phyloP scores from a whole-genome alignment of 73 alveolate species.

The Stentor coeruleus region DNA sequence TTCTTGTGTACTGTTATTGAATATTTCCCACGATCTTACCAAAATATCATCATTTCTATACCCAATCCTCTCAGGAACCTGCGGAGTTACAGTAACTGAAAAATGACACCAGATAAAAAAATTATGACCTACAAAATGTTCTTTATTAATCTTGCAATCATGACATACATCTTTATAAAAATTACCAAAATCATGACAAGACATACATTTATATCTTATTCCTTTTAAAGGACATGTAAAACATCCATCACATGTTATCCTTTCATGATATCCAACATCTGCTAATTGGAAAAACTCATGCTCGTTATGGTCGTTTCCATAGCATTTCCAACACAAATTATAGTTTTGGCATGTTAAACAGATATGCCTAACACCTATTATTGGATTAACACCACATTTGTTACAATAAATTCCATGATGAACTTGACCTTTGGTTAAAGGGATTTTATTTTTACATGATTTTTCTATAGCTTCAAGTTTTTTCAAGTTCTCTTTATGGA shows the following conservation, averaged over 20 bases:
- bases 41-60: neutral
- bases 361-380: neutral
- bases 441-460: neutral
- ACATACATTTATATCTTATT: neutral
- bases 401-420: neutral
- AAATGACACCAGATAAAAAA: neutral
- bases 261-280: neutral
- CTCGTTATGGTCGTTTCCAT: neutral
- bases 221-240: neutral
- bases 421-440: neutral
- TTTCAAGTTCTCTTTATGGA: neutral
- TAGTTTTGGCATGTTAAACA: neutral
- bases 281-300: slow-evolving; percentile 1
- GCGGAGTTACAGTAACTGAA: neutral
- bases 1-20: neutral
- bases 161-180: slow-evolving; percentile 16
- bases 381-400: slow-evolving; percentile 16
- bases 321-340: slow-evolving; percentile 13
- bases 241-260: slow-evolving; percentile 16
- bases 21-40: neutral
- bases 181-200: slow-evolving; percentile 5
- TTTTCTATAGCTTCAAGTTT: neutral
- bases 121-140: slow-evolving; percentile 11
- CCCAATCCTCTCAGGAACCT: neutral
- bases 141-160: neutral